Base-by-base conservation (phyloP, 148 eudicot genomes). In the Agrostemma githago region DNA sequence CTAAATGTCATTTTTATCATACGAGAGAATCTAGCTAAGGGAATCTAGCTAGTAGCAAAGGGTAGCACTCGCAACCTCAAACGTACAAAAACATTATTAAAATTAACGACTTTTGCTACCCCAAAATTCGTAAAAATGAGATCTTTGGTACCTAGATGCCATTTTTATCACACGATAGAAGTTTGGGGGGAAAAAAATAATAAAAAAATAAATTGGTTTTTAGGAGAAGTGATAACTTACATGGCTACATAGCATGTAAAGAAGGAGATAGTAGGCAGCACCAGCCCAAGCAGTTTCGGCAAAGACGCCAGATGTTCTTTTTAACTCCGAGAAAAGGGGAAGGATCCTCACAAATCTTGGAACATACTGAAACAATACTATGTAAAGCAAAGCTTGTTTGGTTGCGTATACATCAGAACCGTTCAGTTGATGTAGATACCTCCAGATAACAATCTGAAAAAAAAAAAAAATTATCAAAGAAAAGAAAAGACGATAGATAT, bases 251-350 rank as follows among this genome's bases (percentile, higher is more conserved):
- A 91, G 93, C 97, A 91, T 91, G 88, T 91, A 91, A 41, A 91
- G 76, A 44, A 91, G 83, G 78, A 91, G 81, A 83, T 91, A 91
- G 75, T 85, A 88, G 7, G 84, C 97, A 65, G 97, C 97, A 81
- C 97, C 97, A 81, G 93, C 97, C 97, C 97, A 91, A 38, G 97
- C 97, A 70, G 97, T 91, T 82, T 91, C 92, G 77, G 92, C 97
- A 84, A 91, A 86, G 79, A 89, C 97, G 73, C 97, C 97, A 8
- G 93, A 79, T 51, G 97, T 91, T 77, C 97, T 89, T 84, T 89
- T 91, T 78, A 91, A 72, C 84, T 91, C 97, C 3, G 93, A 86
- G 79, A 86, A 85, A 48, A 91, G 85, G 48, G 93, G 97, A 75
- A 87, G 26, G 59, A 91, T 80, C 74, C 97, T 83, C 38, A 78